Percentiles rank a stretch among this genome's conserved stretches.
phyloP scores from a whole-genome alignment of 2,329 filamentous ascomycete genomes.

The Lithohypha guttulata region DNA sequence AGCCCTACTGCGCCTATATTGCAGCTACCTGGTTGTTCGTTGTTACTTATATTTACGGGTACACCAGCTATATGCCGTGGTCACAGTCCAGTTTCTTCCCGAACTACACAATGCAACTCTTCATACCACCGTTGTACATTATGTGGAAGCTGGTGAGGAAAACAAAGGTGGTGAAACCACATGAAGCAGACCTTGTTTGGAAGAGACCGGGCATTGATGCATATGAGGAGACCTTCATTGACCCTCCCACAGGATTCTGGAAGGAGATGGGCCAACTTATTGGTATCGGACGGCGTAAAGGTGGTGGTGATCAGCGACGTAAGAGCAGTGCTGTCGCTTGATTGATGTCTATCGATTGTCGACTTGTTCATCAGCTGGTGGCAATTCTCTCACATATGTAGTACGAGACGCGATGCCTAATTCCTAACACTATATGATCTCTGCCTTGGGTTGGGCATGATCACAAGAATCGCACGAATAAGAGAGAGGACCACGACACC shows the following conservation, averaged over 20 bases:
- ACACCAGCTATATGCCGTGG: slow-evolving; percentile 50
- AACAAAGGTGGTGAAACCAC: slow-evolving; percentile 44
- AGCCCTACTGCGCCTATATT: slow-evolving; percentile 52
- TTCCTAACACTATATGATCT: too few species aligned
- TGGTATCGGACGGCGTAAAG: slow-evolving; percentile 21
- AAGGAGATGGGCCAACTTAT: slow-evolving; percentile 40
- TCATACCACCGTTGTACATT: slow-evolving; percentile 44
- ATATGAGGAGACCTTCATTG: slow-evolving; percentile 46
- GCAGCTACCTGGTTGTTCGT: slow-evolving; percentile 44
- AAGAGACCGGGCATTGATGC: slow-evolving; percentile 47
- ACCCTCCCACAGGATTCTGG: slow-evolving; percentile 45
- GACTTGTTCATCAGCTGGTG: too few species aligned
- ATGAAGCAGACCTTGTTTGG: slow-evolving; percentile 50
- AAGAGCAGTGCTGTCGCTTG: not conserved
- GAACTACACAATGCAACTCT: slow-evolving; percentile 48
- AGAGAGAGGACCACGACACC: too few species aligned
- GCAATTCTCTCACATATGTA: too few species aligned
- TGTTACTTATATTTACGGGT: slow-evolving; percentile 42
- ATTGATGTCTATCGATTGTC: not conserved
- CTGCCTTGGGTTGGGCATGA: too few species aligned
- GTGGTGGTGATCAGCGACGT: not conserved
- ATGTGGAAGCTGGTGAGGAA: slow-evolving; percentile 54
- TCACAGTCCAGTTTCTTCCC: slow-evolving; percentile 59
- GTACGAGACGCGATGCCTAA: too few species aligned
- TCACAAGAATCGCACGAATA: too few species aligned